A percentile compares a stretch with the other conserved stretches of the same genome.
Conservation (phyloP, 2,329 filamentous ascomycete species). For the Paraphaeosphaeria minitans region DNA sequence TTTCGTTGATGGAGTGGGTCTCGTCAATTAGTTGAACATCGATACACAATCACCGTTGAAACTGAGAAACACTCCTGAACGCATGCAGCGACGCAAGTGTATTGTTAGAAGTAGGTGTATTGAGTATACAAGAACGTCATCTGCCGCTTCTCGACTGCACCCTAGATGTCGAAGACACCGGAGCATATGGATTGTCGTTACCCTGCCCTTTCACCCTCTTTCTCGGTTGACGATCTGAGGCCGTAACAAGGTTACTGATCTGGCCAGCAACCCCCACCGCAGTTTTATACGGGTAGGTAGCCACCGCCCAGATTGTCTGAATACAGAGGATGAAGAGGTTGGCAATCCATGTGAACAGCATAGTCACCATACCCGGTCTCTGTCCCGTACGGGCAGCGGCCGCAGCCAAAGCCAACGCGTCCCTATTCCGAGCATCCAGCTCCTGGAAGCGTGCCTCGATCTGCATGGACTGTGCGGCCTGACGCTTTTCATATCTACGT, state of each 20-base stretch:
- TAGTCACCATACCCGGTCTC: slow-evolving; percentile 38
- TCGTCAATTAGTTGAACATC: background rate
- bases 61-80: background rate
- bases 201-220: slow-evolving; percentile 30
- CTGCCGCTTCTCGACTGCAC: slow-evolving; percentile 37
- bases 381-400: slow-evolving; percentile 59
- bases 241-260: slow-evolving; percentile 29
- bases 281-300: slow-evolving; percentile 39
- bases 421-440: slow-evolving; percentile 73
- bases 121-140: slow-evolving; percentile 20
- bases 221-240: slow-evolving; percentile 27
- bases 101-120: slow-evolving; percentile 15
- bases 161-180: slow-evolving; percentile 31
- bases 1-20: background rate
- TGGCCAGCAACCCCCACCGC: slow-evolving; percentile 17
- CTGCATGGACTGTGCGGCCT: slow-evolving; percentile 73
- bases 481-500: slow-evolving; percentile 88
- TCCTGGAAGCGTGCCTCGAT: slow-evolving; percentile 75
- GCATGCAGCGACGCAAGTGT: background rate
- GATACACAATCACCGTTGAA: background rate
- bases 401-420: slow-evolving; percentile 80
- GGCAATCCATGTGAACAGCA: slow-evolving; percentile 35
- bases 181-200: slow-evolving; percentile 28
- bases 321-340: slow-evolving; percentile 26
- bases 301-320: slow-evolving; percentile 33